Evolutionary conservation across 805 yeast genomes (phyloP), one percentile per base, ranked within the genome.

Genomic region (Saturnispora serradocipensis): DNA sequence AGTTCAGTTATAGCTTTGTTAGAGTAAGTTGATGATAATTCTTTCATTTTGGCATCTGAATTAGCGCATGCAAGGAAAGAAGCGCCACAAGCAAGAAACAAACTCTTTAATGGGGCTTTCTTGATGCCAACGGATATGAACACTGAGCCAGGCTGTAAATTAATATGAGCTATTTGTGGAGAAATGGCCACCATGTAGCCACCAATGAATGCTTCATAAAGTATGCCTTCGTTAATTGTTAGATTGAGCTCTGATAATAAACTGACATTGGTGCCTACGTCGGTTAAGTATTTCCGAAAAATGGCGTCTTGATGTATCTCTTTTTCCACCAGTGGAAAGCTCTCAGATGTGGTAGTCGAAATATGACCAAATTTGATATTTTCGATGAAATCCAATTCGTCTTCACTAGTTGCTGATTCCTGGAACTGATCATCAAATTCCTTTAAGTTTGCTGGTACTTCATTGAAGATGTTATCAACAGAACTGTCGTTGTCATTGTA

Each of bases 51-150:
- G 4, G 39, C 30, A 18, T 45, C 38, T n/a, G 43, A 36, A 13
- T 51, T 46, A 4, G 43, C 18, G 7, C 69, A 68, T 5, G 69
- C 67, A 11, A 72, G 52, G 53, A 60, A 71, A 0, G 75, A 58
- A 3, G 73, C 71, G 8, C 76, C 77, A 59, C 76, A 72, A 10
- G 74, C 69, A 46, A 62, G 58, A 18, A 72, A 72, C 2, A 73
- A 63, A n/a, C 60, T 61, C 48, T 62, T 59, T 43, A 72, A 53
- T 5, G 66, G 57, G 3, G 58, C 51, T 44, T 69, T 70, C 8
- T 53, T 45, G 5, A 62, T 51, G 7, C 70, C 67, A 7, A 66
- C 64, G 1, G 75, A 73, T 1, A 73, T 58, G 54, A 72, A 72
- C 1, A 72, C 68, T 0, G 72, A 69, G 1, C 65, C 65, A 0